phyloP scores from a whole-genome alignment of 2,329 filamentous ascomycete genomes.

The Sporothrix phasma region DNA sequence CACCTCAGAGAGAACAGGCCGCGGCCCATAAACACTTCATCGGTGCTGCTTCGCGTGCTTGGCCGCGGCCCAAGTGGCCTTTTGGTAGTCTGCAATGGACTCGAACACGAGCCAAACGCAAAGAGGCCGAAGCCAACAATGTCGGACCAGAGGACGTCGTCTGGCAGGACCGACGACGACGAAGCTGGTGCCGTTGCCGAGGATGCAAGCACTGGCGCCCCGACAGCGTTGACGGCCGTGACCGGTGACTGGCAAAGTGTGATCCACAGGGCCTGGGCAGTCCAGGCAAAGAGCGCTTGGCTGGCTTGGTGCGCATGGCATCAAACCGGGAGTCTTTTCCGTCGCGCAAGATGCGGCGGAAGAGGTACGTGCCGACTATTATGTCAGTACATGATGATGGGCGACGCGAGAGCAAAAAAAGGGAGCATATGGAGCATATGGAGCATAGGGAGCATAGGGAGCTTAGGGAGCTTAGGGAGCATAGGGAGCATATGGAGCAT shows the following conservation, averaged over 20 bases:
- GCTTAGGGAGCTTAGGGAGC: too few relatives aligned
- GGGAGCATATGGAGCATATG: background rate
- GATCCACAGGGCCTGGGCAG: conserved; percentile 57
- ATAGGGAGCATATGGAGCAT: too few relatives aligned
- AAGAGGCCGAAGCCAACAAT: conserved; percentile 40
- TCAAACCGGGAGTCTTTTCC: conserved; percentile 47
- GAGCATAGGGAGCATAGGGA: too few relatives aligned
- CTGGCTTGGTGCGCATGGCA: conserved; percentile 29
- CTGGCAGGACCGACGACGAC: conserved; percentile 37
- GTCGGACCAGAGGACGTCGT: conserved; percentile 27
- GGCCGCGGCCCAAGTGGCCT: conserved; percentile 49
- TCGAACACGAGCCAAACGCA: conserved; percentile 50
- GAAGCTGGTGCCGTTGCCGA: conserved; percentile 23
- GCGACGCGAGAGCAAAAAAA: background rate
- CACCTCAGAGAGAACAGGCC: conserved; percentile 50
- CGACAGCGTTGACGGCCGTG: conserved; percentile 50
- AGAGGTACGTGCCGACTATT: conserved; percentile 54
- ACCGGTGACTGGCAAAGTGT: conserved; percentile 57
- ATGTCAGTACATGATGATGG: background rate
- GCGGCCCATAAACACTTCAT: conserved; percentile 54
- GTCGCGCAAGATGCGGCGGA: conserved; percentile 47
- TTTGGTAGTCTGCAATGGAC: conserved; percentile 53
- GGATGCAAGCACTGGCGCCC: background rate
- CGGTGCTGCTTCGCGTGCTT: conserved; percentile 56
- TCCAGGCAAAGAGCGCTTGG: conserved; percentile 30